phyloP scores from a whole-genome alignment of 2,329 filamentous ascomycete species.

The Bipolaris cookei region DNA sequence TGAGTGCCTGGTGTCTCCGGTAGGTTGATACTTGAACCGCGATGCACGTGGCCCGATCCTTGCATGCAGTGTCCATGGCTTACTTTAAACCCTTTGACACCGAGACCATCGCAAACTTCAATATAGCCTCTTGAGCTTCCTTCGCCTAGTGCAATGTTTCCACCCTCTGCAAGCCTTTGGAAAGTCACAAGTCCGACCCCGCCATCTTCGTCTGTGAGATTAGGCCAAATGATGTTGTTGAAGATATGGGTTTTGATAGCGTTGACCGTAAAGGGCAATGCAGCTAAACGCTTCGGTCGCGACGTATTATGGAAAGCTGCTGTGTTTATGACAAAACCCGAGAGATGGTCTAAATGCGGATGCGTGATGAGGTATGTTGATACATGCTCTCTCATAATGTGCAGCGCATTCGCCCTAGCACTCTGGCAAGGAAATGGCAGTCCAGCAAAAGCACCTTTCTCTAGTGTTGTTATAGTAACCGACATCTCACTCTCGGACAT shows the following conservation, averaged over 20 bases:
- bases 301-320: conserved; percentile 80
- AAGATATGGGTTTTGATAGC: conserved; percentile 95
- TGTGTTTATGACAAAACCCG: conserved; percentile 91
- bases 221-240: conserved; percentile 98
- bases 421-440: conserved; percentile 71
- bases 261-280: conserved; percentile 84
- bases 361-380: conserved; percentile 93
- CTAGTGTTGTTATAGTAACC: conserved; percentile 61
- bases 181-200: conserved; percentile 93
- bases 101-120: conserved; percentile 85
- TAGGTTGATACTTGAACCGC: conserved; percentile 52
- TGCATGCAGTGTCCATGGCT: conserved; percentile 91
- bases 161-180: conserved; percentile 84
- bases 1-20: conserved; percentile 45
- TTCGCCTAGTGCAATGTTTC: conserved; percentile 81
- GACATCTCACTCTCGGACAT: conserved; percentile 32
- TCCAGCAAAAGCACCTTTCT: conserved; percentile 77
- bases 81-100: conserved; percentile 84
- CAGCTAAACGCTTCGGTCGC: conserved; percentile 82
- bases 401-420: conserved; percentile 76
- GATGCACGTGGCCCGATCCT: conserved; percentile 53
- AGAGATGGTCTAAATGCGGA: conserved; percentile 94
- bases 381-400: conserved; percentile 79
- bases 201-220: conserved; percentile 93
- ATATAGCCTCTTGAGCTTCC: conserved; percentile 83